Conservation (phyloP, 106 monocot genomes). For the Cymbidium sinense region DNA sequence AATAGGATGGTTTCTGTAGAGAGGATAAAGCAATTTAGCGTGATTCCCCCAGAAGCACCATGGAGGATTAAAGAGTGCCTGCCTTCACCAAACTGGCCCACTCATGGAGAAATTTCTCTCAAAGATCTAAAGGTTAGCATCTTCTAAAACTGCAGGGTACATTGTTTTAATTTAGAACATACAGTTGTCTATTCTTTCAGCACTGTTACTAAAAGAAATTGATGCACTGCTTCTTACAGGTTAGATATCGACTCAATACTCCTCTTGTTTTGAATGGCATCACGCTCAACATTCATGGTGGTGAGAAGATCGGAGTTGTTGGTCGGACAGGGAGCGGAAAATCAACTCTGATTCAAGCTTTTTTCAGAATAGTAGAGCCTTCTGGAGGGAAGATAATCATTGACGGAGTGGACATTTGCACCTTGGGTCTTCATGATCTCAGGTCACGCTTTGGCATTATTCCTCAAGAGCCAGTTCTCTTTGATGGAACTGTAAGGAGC, state of each 20-base stretch:
- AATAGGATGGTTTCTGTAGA: conserved; percentile 96
- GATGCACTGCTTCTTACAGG: conserved; percentile 21
- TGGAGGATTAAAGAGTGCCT: conserved; percentile 73
- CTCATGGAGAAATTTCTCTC: conserved; percentile 57
- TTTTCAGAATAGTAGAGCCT: conserved; percentile 77
- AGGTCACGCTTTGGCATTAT: conserved; percentile 73
- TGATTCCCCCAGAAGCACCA: conserved; percentile 77
- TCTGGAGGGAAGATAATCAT: conserved; percentile 51
- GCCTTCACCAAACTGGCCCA: conserved; percentile 69
- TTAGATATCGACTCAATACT: conserved; percentile 56
- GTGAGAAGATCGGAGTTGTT: conserved; percentile 79
- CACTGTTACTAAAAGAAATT: not conserved
- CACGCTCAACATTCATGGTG: conserved; percentile 37
- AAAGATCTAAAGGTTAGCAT: conserved; percentile 60
- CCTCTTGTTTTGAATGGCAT: conserved; percentile 64
- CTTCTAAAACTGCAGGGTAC: not conserved
- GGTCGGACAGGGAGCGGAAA: conserved; percentile 86
- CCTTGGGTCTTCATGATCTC: conserved; percentile 68
- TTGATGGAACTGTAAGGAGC: conserved; percentile 72
- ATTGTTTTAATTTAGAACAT: not conserved
- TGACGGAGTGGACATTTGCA: conserved; percentile 58
- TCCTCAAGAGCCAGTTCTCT: conserved; percentile 80
- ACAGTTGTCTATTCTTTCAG: not conserved
- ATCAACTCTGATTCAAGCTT: conserved; percentile 68
- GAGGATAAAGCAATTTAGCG: conserved; percentile 85